These are phyloP conservation scores for Whalleya microplaca DNA, from an alignment of 2,329 filamentous ascomycete species.

Conservation along the genomic window DNA sequence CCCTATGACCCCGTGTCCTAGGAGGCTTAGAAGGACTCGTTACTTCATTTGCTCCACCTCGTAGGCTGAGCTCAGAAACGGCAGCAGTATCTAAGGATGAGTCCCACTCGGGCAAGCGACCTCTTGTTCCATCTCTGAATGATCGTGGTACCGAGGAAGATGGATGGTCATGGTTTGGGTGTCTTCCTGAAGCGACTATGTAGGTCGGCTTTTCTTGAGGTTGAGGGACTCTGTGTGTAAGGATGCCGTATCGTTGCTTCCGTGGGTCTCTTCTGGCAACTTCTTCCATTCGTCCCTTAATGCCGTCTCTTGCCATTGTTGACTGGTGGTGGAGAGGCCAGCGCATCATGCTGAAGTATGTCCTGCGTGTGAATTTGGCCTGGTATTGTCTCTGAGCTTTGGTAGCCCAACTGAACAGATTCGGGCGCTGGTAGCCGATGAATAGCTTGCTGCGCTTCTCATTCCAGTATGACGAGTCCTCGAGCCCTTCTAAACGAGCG, in stretches of 20 bases:
- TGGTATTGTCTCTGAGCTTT: constrained; percentile 35
- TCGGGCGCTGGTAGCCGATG: constrained; percentile 28
- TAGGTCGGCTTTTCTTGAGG: constrained; percentile 3
- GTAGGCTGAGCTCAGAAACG: background rate
- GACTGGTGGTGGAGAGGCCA: constrained; percentile 51
- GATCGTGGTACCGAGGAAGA: too few relatives aligned
- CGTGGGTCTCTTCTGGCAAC: constrained; percentile 34
- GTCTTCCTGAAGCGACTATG: background rate
- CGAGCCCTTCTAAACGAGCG: constrained; percentile 33
- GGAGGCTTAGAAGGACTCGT: too few relatives aligned
- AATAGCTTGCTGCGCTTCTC: constrained; percentile 17
- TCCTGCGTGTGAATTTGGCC: constrained; percentile 33
- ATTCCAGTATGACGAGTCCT: constrained; percentile 19
- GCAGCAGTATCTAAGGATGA: background rate
- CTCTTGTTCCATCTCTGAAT: too few relatives aligned
- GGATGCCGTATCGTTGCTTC: constrained; percentile 33
- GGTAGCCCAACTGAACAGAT: constrained; percentile 39
- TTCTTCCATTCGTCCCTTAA: constrained; percentile 37
- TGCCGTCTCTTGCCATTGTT: constrained; percentile 32
- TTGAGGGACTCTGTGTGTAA: constrained; percentile 25
- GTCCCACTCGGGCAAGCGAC: too few relatives aligned
- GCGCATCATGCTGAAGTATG: constrained; percentile 51
- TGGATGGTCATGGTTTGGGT: background rate
- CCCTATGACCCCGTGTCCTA: too few relatives aligned
- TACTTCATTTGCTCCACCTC: too few relatives aligned